Evolutionary conservation across 768 basidiomycete species (phyloP).

Genomic region (Rhizopogon roseolus): DNA sequence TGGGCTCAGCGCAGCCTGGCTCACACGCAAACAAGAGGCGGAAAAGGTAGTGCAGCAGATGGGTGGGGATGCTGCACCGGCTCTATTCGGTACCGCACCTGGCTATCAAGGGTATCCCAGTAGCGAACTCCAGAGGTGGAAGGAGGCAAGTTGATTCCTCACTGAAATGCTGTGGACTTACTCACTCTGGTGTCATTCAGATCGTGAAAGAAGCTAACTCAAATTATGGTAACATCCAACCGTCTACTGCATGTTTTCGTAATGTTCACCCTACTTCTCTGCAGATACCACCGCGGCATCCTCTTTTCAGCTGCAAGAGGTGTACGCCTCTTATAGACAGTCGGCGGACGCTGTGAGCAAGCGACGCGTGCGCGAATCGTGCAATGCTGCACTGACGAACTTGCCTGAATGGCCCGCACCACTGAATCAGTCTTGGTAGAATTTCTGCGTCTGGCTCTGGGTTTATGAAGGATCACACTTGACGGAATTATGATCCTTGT

Average conservation of each 20-base stretch:
- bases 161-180: constrained; percentile 1
- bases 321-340: constrained; percentile 66
- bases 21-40: constrained; percentile 50
- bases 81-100: constrained; percentile 20
- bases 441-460: not conserved
- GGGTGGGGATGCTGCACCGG: constrained; percentile 33
- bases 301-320: constrained; percentile 73
- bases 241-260: not conserved
- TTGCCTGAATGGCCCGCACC: constrained; percentile 73
- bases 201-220: constrained; percentile 51
- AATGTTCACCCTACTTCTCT: not conserved
- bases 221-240: constrained; percentile 40
- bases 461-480: not conserved
- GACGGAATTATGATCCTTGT: not conserved
- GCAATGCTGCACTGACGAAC: constrained; percentile 65
- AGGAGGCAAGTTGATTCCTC: constrained; percentile 41
- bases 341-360: constrained; percentile 71
- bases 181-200: constrained; percentile 25
- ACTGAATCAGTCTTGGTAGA: constrained; percentile 5
- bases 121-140: constrained; percentile 51
- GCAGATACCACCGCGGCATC: constrained; percentile 55
- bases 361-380: constrained; percentile 69
- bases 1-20: constrained; percentile 63
- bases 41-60: constrained; percentile 41
- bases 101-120: constrained; percentile 37